phyloP scores from a whole-genome alignment of 768 basidiomycete species.

The Xerocomellus dryophilus region DNA sequence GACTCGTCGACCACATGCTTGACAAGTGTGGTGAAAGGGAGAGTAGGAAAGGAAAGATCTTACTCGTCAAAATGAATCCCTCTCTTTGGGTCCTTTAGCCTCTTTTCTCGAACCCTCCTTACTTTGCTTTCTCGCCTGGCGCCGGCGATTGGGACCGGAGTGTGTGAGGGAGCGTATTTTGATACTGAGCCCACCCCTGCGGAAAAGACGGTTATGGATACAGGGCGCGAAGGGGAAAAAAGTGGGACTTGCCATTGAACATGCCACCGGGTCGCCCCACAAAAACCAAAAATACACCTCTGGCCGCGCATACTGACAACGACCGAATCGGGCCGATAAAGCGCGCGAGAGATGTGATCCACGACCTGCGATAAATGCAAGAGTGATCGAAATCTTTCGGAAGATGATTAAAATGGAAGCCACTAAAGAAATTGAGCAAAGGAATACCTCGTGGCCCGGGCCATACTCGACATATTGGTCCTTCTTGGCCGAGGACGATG shows the following conservation, averaged over 20 bases:
- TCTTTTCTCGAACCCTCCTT: slow-evolving; percentile 78
- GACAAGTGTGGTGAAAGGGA: not conserved
- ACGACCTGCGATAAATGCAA: slow-evolving; percentile 92
- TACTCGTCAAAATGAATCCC: slow-evolving; percentile 75
- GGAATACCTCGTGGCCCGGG: slow-evolving; percentile 62
- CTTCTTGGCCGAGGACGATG: slow-evolving; percentile 26
- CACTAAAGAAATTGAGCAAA: not conserved
- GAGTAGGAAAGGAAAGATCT: slow-evolving; percentile 6
- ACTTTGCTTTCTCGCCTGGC: slow-evolving; percentile 88
- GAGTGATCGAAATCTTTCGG: slow-evolving; percentile 77
- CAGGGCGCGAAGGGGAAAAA: not conserved
- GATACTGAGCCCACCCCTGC: slow-evolving; percentile 59
- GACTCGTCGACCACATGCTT: not conserved
- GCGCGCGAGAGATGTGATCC: slow-evolving; percentile 80
- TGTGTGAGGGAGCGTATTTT: slow-evolving; percentile 77
- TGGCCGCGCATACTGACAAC: slow-evolving; percentile 89
- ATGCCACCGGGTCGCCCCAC: slow-evolving; percentile 29
- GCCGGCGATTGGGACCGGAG: slow-evolving; percentile 94
- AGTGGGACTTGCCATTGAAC: slow-evolving; percentile 20
- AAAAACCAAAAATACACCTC: slow-evolving; percentile 47
- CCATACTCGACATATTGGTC: slow-evolving; percentile 77
- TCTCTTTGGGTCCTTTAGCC: slow-evolving; percentile 84
- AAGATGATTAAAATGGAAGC: not conserved
- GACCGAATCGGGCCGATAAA: slow-evolving; percentile 88
- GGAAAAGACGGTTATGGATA: slow-evolving; percentile 32